These are phyloP conservation scores for Fusarium newnesense DNA, from an alignment of 2,329 filamentous ascomycete genomes.

Conservation along the genomic window DNA sequence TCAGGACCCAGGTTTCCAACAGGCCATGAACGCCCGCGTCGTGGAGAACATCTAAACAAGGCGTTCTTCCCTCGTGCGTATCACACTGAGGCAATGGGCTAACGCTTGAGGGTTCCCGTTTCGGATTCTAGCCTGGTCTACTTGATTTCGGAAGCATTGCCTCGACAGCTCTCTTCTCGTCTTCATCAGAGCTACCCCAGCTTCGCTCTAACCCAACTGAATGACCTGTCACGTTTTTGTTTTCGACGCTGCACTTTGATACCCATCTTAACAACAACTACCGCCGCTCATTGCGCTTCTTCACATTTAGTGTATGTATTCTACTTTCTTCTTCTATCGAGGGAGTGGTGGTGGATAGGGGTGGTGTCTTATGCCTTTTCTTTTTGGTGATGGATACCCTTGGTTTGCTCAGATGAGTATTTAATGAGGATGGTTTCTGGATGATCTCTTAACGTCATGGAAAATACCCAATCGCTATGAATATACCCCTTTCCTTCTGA, in stretches of 20 bases:
- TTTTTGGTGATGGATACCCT: conserved; percentile 30
- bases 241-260: conserved; percentile 26
- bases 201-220: not conserved
- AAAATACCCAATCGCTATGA: conserved; percentile 39
- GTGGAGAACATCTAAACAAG: conserved; percentile 82
- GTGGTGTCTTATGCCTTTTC: not conserved
- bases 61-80: conserved; percentile 22
- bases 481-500: conserved; percentile 5
- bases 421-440: conserved; percentile 27
- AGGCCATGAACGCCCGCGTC: conserved; percentile 82
- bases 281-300: not conserved
- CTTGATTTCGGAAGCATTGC: conserved; percentile 46
- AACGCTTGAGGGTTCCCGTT: conserved; percentile 44
- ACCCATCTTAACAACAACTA: conserved; percentile 19
- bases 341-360: conserved; percentile 1
- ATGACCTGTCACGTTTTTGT: conserved; percentile 10
- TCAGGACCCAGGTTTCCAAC: conserved; percentile 73
- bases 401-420: conserved; percentile 14
- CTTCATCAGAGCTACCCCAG: conserved; percentile 26
- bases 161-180: conserved; percentile 29
- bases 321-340: conserved; percentile 9
- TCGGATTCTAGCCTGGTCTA: conserved; percentile 49
- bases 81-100: conserved; percentile 40
- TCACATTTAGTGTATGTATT: conserved; percentile 31
- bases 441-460: conserved; percentile 8